Base-by-base conservation (phyloP, 768 basidiomycete genomes). In the Infundibulicybe gibba region DNA sequence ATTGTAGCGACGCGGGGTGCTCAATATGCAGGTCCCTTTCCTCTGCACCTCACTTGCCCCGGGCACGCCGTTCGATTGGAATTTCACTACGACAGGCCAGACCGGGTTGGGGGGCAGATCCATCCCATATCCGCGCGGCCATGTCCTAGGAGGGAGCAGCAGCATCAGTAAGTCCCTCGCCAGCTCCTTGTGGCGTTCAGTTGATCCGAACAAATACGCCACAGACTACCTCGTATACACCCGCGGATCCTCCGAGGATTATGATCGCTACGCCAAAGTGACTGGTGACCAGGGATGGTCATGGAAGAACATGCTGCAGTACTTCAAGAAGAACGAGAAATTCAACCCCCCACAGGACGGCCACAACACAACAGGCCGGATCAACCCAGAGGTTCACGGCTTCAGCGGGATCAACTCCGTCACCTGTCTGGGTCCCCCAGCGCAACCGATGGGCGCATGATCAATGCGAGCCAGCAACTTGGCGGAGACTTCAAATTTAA, bases 261-360 rank as follows among this genome's bases (percentile, higher is more conserved):
- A 50, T 20, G 53, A 69, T 44, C 51, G 55, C 14, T 64, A 53
- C 20, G 66, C 62, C 2, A 47, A 40, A 3, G 39, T 61, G 5
- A 59, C 63, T 2, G 58, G 61, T 2, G 66, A 69, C 45, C 6
- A 45, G 13, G 64, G 65, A 2, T 68, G 65, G 67, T 59, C 61
- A 11, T 67, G 66, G 66, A 52, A 61, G 16, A 50, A 43, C 3
- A 41, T 66, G 39, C 44, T 53, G n/a, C 54, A 52, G 6, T 64
- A 65, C 40, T 57, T 62, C 40, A 48, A 32, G 25, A 65, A 61
- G 48, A 60, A 56, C 45, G 66, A 66, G 52, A 50, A 48, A 25
- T 58, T 43, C 6, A 38, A n/a, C n/a, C 14, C 3, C 4, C 65
- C 68, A 3, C 58, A 56, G 1, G 65, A 66, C 49, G 41, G 56